phyloP scores from a whole-genome alignment of 2,329 filamentous ascomycete species.

The Colletotrichum tropicale region DNA sequence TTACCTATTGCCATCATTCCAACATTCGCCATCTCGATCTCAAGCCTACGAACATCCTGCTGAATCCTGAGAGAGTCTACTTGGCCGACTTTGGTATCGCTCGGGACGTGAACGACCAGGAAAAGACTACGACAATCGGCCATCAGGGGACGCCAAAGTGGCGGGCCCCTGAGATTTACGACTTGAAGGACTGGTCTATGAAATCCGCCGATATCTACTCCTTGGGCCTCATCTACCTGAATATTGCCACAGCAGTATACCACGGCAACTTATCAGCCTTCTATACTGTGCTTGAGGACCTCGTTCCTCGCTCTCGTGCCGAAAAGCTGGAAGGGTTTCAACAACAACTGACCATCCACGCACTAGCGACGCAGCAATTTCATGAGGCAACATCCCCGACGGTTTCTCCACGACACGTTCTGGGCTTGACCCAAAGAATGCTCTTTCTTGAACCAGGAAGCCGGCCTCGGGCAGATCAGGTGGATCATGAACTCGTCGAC shows the following conservation, averaged over 20 bases:
- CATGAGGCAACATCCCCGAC: constrained; percentile 40
- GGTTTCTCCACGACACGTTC: constrained; percentile 43
- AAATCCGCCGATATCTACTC: constrained; percentile 53
- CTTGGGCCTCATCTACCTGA: constrained; percentile 49
- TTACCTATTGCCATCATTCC: constrained; percentile 45
- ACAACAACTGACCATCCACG: constrained; percentile 35
- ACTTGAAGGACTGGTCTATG: constrained; percentile 44
- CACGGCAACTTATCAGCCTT: constrained; percentile 41
- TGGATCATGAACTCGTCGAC: constrained; percentile 45
- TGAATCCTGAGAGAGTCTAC: constrained; percentile 49
- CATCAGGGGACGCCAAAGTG: constrained; percentile 46
- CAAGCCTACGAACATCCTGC: constrained; percentile 52
- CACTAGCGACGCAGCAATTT: constrained; percentile 41
- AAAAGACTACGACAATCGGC: constrained; percentile 48
- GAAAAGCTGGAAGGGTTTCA: constrained; percentile 39
- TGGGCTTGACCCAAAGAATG: constrained; percentile 42
- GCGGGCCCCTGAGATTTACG: constrained; percentile 49
- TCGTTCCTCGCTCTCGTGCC: constrained; percentile 34
- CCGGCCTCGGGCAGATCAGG: constrained; percentile 37
- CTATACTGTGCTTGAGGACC: constrained; percentile 29
- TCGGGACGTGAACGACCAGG: constrained; percentile 47
- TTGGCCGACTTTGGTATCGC: constrained; percentile 56
- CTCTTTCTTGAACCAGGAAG: constrained; percentile 32
- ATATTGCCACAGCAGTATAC: constrained; percentile 48
- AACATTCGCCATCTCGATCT: constrained; percentile 51